Conservation (phyloP, 257 asterid species). For the Lithospermum erythrorhizon region DNA sequence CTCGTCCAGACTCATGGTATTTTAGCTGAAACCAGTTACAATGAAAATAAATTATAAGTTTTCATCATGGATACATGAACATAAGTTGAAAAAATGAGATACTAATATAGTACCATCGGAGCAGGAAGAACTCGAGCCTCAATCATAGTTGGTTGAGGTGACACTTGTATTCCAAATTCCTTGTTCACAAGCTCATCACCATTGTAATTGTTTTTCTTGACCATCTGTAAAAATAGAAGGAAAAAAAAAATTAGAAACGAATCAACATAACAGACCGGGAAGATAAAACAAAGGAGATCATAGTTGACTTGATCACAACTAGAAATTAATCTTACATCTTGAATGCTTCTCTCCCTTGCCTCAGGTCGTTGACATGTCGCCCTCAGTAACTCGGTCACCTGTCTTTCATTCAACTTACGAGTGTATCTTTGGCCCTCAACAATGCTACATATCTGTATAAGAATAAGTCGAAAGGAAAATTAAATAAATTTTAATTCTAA, state of each 20-base stretch:
- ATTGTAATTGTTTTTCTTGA: slow-evolving; percentile 21
- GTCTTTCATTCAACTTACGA: slow-evolving; percentile 41
- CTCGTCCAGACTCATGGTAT: slow-evolving; percentile 46
- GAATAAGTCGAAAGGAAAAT: not conserved
- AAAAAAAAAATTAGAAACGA: not conserved
- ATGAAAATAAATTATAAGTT: no score
- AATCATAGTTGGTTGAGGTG: slow-evolving; percentile 27
- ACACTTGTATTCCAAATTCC: slow-evolving; percentile 57
- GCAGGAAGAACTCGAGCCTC: slow-evolving; percentile 74
- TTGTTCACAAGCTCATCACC: slow-evolving; percentile 12
- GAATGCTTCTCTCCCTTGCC: slow-evolving; percentile 22
- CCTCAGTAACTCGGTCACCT: slow-evolving; percentile 46
- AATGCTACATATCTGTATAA: slow-evolving; percentile 40
- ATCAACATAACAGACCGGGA: not conserved
- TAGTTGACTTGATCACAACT: not conserved
- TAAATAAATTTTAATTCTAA: not conserved
- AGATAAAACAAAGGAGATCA: not conserved
- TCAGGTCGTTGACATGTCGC: slow-evolving; percentile 74
- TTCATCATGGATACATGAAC: no score
- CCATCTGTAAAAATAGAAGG: slow-evolving; percentile 30
- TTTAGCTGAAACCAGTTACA: slow-evolving; percentile 32
- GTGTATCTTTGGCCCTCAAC: slow-evolving; percentile 54
- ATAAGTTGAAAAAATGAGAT: not conserved
- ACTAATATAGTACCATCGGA: slow-evolving; percentile 35
- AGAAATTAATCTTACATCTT: slow-evolving; percentile 14